Evolutionary conservation across 2,329 filamentous ascomycete species (phyloP), one percentile per base, ranked within the genome.

Genomic region (Stemphylium beticola): DNA sequence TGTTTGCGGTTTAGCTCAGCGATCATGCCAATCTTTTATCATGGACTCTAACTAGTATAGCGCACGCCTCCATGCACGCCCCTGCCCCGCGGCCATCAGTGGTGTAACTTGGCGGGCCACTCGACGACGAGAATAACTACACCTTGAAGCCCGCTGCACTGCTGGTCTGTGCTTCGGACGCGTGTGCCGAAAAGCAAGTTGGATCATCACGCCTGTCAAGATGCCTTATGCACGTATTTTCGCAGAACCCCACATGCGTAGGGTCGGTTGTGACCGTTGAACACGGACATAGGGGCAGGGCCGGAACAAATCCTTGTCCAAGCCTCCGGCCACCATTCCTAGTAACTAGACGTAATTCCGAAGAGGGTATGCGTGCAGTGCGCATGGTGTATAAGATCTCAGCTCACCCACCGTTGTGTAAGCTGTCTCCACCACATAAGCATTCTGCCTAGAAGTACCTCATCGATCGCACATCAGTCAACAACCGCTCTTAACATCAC

Each of bases 311-410:
- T 47, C 68, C 65, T 53, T 67, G 62, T 55, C 50, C 60, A 61
- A 39, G 60, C 65, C 53, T 57, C 49, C 46, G 49, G 49, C 55
- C 45, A 49, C 58, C 61, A 62, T 62, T 50, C 57, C 55, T 58
- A 61, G 57, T 55, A 42, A 44, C 57, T 64, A 32, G 55, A 64
- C 51, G 49, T 46, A 51, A 58, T 64, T 64, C 65, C 66, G 61
- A 60, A 58, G 50, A 48, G 62, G 53, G 55, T 40, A 55, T 49
- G 58, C 57, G 54, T 56, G 47, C 57, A 42, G 55, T 59, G 50
- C 53, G 50, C 59, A 22, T 58, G 42, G 40, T 65, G 55, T 74
- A 74, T 74, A 74, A 73, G 68, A 71, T 62, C 65, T 65, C 60
- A 65, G 58, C 68, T 52, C 54, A 56, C 68, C 70, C 69, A 52